Percentiles rank a stretch among this genome's conserved stretches.
phyloP scores from a whole-genome alignment of 352 stramenopile species.

The Phytopythium aichiense region DNA sequence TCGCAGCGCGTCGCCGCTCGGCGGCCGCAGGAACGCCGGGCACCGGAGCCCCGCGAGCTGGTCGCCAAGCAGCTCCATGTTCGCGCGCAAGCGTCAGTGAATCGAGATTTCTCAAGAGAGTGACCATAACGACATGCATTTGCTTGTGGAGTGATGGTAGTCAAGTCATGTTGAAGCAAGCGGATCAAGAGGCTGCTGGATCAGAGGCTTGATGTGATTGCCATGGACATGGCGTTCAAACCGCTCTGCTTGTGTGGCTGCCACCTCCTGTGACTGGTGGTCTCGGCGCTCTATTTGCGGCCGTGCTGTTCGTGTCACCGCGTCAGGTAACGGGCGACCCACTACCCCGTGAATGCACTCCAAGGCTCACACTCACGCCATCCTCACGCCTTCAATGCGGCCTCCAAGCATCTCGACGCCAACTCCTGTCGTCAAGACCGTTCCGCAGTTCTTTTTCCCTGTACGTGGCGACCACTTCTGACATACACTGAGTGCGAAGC shows the following conservation, averaged over 20 bases:
- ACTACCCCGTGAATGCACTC: too few species aligned
- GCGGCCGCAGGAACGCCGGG: slow-evolving; percentile 24
- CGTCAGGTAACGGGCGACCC: neutral
- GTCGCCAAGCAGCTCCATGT: neutral
- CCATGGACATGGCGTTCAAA: neutral
- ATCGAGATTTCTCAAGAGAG: neutral
- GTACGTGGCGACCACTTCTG: neutral
- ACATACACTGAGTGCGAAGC: neutral
- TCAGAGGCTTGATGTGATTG: neutral
- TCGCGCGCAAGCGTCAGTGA: neutral
- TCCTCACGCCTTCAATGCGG: neutral
- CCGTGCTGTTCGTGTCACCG: neutral
- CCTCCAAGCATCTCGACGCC: neutral
- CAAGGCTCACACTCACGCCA: too few species aligned
- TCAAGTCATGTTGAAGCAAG: neutral
- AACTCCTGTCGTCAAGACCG: neutral
- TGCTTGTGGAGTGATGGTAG: neutral
- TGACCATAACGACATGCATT: neutral
- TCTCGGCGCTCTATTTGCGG: neutral
- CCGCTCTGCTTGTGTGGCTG: neutral
- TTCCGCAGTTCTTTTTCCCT: neutral
- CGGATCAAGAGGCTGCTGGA: too few species aligned
- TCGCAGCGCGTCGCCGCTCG: neutral
- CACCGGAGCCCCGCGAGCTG: slow-evolving; percentile 28
- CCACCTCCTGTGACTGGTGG: neutral